Conservation (phyloP, 306 rosid genomes). For the Lupinus albus region DNA sequence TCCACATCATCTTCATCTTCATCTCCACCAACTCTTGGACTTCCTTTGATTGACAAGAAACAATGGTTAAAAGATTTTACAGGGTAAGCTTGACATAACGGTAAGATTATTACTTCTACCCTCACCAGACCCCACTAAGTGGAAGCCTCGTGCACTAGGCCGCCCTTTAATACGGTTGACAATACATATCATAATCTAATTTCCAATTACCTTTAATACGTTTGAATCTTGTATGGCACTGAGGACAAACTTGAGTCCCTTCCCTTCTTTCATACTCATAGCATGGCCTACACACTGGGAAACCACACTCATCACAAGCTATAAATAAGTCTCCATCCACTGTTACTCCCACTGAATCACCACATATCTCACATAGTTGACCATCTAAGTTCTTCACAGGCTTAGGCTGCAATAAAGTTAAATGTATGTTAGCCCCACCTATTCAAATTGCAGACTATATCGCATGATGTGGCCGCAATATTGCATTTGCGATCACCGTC, state of each 20-base stretch:
- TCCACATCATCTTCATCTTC: constrained; percentile 94
- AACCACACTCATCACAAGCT: constrained; percentile 98
- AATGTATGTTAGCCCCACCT: constrained; percentile 9
- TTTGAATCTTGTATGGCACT: constrained; percentile 91
- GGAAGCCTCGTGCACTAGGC: too few relatives aligned
- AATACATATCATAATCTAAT: background rate
- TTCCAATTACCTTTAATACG: constrained; percentile 77
- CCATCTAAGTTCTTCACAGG: constrained; percentile 93
- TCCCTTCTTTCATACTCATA: constrained; percentile 97
- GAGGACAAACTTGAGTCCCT: constrained; percentile 93
- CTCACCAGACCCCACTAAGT: too few relatives aligned
- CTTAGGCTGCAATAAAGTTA: constrained; percentile 64
- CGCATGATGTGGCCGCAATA: too few relatives aligned
- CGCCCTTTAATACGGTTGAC: background rate
- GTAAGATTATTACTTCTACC: too few relatives aligned
- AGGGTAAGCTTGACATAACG: too few relatives aligned
- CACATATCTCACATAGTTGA: constrained; percentile 93
- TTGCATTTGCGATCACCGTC: too few relatives aligned
- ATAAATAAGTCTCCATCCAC: constrained; percentile 92
- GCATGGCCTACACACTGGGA: constrained; percentile 94
- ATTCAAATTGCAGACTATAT: too few relatives aligned
- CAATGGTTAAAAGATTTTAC: background rate
- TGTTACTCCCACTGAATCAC: constrained; percentile 80
- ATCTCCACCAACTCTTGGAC: constrained; percentile 94
- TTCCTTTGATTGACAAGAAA: constrained; percentile 55